Evolutionary conservation across 805 yeast species (phyloP), one percentile per base, ranked within the genome.

Genomic region (Yueomyces sp.): DNA sequence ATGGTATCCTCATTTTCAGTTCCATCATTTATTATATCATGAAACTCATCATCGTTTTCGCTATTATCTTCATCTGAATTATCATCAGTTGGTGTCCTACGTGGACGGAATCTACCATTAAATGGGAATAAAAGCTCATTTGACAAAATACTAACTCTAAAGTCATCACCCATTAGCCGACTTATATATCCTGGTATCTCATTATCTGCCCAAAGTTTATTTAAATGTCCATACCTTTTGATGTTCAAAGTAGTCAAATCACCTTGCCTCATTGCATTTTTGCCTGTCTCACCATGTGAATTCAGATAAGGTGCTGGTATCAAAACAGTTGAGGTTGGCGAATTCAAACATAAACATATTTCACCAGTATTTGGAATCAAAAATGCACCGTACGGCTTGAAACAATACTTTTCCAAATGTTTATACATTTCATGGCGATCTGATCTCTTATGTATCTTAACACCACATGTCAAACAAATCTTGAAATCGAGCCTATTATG

Each of bases 221-320:
- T 79, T 49, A 82, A 60, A 47, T 75, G 69, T 34, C 68, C 63
- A 58, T 75, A 81, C 43, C 94, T 68, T 28, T 63, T 65, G 19
- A 62, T 48, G 52, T 72, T 73, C 45, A 83, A 64, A 0, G 65
- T 65, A 0, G 85, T 85, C 32, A 68, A 52, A 44, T 70, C 74
- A 40, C 79, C 82, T 19, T 76, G 73, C 11, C 72, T 70, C 47
- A 69, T 64, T 3, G 77, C 68, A 26, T 72, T 72, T 7, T 67
- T 65, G 32, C 82, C 82, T 3, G 80, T 72, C 57, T 84, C 92
- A 27, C 94, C 94, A 59, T 82, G 87, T 4, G 68, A 66, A 44
- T 85, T 81, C 55, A 84, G 62, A 54, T 81, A 84, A 11, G 90
- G 92, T 0, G 85, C 82, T 44, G 73, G 73, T 48, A 74, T 67